Conservation (phyloP, 805 yeast species). For the Pichia deserticola region DNA sequence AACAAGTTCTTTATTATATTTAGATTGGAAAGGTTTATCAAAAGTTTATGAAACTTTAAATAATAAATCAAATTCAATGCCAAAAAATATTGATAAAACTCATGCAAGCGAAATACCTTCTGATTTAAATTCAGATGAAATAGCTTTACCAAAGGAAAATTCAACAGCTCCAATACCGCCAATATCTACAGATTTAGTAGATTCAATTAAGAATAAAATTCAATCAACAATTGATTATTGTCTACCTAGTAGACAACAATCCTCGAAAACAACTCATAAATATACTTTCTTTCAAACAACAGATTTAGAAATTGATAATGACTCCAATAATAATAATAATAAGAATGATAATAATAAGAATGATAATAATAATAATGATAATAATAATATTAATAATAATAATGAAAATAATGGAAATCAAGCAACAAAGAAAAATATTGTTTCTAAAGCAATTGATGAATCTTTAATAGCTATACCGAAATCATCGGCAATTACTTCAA, state of each 20-base stretch:
- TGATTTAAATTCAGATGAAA: conserved; percentile 12
- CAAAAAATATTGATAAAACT: neutral
- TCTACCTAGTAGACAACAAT: conserved; percentile 29
- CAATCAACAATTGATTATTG: conserved; percentile 39
- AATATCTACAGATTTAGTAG: neutral
- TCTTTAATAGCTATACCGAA: conserved; percentile 40
- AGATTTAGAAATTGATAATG: neutral
- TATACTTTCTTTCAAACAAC: conserved; percentile 27
- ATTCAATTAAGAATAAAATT: conserved; percentile 22
- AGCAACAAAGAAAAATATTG: neutral
- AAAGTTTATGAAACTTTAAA: conserved; percentile 34
- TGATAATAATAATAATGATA: conserved; percentile 9
- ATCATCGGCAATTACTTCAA: conserved; percentile 72
- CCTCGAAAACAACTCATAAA: conserved; percentile 14
- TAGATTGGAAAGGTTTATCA: conserved; percentile 75
- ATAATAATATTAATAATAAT: conserved; percentile 7
- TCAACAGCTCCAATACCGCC: neutral
- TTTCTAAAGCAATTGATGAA: too few species aligned
- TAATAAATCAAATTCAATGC: neutral
- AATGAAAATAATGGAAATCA: conserved; percentile 8
- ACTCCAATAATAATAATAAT: conserved; percentile 11
- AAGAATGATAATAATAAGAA: neutral
- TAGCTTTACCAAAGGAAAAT: neutral
- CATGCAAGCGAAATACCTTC: conserved; percentile 28
- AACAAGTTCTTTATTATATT: conserved; percentile 75